phyloP scores from a whole-genome alignment of 1,139 yeast genomes.

The Diutina ranongensis region DNA sequence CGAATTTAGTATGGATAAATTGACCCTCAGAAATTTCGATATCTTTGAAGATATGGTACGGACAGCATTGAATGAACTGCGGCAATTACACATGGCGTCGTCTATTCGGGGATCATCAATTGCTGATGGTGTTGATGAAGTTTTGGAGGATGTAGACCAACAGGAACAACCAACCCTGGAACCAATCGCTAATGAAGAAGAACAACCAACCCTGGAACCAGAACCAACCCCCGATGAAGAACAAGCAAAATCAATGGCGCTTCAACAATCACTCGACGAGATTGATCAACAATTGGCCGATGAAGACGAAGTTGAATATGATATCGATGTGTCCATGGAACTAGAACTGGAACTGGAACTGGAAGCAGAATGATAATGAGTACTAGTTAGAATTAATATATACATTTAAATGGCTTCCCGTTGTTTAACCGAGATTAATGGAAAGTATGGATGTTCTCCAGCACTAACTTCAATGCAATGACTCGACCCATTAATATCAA shows the following conservation, averaged over 20 bases:
- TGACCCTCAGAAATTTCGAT: conserved; percentile 35
- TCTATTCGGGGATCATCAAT: background rate
- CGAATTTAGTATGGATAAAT: conserved; percentile 29
- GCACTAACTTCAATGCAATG: background rate
- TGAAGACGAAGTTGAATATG: conserved; percentile 32
- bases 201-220: no score
- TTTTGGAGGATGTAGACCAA: background rate
- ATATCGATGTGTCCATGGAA: conserved; percentile 12
- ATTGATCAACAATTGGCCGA: conserved; percentile 28
- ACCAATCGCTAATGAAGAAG: no score
- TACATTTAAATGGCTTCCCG: background rate
- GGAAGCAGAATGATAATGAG: background rate
- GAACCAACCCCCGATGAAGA: no score
- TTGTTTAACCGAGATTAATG: background rate
- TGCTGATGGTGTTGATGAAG: background rate
- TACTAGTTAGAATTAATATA: background rate
- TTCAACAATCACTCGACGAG: conserved; percentile 10
- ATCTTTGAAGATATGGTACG: conserved; percentile 26
- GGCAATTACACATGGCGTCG: conserved; percentile 11
- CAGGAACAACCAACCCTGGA: no score
- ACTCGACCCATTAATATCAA: background rate
- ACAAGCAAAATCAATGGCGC: conserved; percentile 6
- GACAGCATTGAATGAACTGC: conserved; percentile 19
- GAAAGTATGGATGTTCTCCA: background rate
- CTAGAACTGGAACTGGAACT: background rate